Conservation (phyloP, 2,329 filamentous ascomycete genomes). For the Claviceps citrina region DNA sequence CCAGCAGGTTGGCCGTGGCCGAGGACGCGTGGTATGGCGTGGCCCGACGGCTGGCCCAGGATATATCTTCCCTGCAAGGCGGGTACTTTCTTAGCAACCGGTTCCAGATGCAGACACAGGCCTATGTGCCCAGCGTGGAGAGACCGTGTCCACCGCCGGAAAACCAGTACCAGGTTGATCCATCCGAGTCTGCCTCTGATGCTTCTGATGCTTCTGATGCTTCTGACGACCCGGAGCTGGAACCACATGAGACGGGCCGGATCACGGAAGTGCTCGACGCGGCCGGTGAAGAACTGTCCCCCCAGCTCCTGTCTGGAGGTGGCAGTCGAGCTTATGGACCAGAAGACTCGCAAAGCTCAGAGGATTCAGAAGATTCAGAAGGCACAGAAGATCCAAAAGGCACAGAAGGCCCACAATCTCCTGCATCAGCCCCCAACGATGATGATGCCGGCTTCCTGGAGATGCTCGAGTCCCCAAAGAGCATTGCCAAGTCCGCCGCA, state of each 20-base stretch:
- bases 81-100: constrained; percentile 4
- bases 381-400: not conserved
- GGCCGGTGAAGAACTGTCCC: not conserved
- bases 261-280: constrained; percentile 4
- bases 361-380: not conserved
- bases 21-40: constrained; percentile 8
- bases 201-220: too few species aligned
- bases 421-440: not conserved
- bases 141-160: not conserved
- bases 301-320: not conserved
- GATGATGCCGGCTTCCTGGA: constrained; percentile 3
- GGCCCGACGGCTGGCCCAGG: constrained; percentile 5
- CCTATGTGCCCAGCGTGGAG: not conserved
- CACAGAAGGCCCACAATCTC: not conserved
- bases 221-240: too few species aligned
- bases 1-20: constrained; percentile 7
- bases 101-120: constrained; percentile 3
- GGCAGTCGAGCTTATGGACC: not conserved
- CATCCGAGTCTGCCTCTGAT: not conserved
- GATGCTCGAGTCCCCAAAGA: constrained; percentile 2
- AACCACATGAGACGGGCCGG: not conserved
- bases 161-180: not conserved
- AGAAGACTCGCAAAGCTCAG: not conserved
- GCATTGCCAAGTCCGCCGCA: not conserved
- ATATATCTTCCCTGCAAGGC: constrained; percentile 6